These are phyloP conservation scores for Colletotrichum nymphaeae DNA, from an alignment of 2,329 filamentous ascomycete genomes.

Conservation along the genomic window DNA sequence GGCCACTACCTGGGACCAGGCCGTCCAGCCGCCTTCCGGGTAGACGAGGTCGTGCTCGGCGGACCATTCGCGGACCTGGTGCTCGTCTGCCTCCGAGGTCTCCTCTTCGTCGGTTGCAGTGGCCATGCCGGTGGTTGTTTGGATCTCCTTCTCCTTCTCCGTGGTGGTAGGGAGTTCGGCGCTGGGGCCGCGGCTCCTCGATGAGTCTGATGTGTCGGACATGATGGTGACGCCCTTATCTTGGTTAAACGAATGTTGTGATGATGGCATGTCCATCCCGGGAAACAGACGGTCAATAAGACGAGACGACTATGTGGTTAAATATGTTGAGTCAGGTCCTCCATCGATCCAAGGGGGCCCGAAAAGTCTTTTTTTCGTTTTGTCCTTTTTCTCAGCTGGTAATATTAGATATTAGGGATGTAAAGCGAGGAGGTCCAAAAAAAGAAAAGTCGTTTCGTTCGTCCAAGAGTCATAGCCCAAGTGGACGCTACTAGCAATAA, in stretches of 20 bases:
- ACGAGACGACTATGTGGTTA: not conserved
- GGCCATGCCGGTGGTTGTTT: not conserved
- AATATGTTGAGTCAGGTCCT: not conserved
- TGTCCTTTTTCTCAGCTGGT: not conserved
- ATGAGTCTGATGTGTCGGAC: not conserved
- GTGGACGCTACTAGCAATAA: not conserved
- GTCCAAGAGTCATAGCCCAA: not conserved
- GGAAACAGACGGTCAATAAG: not conserved
- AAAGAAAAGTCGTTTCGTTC: not conserved
- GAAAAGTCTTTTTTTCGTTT: too few relatives aligned
- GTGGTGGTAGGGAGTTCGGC: not conserved
- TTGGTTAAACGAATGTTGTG: not conserved
- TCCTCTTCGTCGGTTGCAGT: too few relatives aligned
- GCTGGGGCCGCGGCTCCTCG: not conserved
- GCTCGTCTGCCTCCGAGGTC: not conserved
- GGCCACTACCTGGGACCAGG: constrained; percentile 63
- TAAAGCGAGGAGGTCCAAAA: not conserved
- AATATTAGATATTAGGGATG: not conserved
- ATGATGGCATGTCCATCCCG: not conserved
- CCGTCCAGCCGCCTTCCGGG: constrained; percentile 58
- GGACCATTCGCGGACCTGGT: constrained; percentile 14
- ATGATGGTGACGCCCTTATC: not conserved
- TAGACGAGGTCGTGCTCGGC: constrained; percentile 32
- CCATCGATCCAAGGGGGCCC: not conserved
- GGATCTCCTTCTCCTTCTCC: not conserved